Evolutionary conservation across 257 asterid species (phyloP), one percentile per base, ranked within the genome.

Genomic region (Fraxinus pennsylvanica): DNA sequence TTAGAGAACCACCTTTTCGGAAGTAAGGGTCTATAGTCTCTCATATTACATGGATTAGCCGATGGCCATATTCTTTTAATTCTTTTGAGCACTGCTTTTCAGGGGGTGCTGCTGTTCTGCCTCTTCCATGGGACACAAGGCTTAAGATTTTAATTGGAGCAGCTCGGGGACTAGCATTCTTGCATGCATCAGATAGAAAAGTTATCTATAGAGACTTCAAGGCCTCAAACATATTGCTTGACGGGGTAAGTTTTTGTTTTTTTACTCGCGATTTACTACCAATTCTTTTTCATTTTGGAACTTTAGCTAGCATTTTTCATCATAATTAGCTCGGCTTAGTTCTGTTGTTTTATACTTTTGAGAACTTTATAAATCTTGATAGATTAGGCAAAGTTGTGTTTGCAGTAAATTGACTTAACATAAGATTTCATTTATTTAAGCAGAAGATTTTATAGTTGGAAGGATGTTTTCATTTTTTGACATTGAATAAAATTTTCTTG

Each of bases 161-260:
- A 72, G 86, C 88, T 39, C 84, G 86, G 61, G 90, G 88, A 65
- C 73, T 86, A 25, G 81, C 82, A 32, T 84, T 73, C 83, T 77
- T 86, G 83, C 90, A 86, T 68, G 68, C 81, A 63, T 47, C 32
- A 12, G 82, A 84, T 4, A 76, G 0, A 22, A 2, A 59, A 57
- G 72, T 84, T 52, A 71, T 86, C 76, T 63, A 81, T n/a, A 86
- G 90, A 74, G 90, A 84, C 73, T 74, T 86, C 79, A 84, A 86
- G 78, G 88, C 91, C 69, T 81, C 90, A 45, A 86, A 86, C 78
- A 84, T 86, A 79, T 80, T 86, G 82, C 84, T 84, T 63, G 88
- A 81, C 13, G 79, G 36, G 80, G 90, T 86, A 79, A 68, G 87
- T 32, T 32, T 29, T 29, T 29, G 45, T 41, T 71, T 39, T 50